These are phyloP conservation scores for Lipomyces orientalis DNA, from an alignment of 805 yeast species.

Conservation along the genomic window DNA sequence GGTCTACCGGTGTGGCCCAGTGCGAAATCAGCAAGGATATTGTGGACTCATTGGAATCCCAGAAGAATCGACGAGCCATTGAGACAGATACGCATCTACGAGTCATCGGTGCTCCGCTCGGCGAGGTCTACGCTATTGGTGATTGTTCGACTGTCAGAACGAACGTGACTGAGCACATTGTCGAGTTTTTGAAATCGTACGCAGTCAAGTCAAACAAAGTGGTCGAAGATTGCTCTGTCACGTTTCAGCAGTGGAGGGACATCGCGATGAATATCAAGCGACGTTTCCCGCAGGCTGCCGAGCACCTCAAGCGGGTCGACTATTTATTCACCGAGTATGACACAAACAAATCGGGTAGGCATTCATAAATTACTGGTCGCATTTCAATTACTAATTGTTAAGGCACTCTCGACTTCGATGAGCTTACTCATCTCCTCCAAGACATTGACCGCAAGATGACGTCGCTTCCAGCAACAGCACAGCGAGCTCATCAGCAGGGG, in stretches of 20 bases:
- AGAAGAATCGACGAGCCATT: constrained; percentile 70
- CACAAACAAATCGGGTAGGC: constrained; percentile 47
- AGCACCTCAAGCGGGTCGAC: constrained; percentile 58
- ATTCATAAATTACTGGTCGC: background rate
- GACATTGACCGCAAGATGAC: constrained; percentile 68
- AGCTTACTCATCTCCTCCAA: constrained; percentile 56
- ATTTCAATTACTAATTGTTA: background rate
- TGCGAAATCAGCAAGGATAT: constrained; percentile 65
- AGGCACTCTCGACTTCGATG: constrained; percentile 57
- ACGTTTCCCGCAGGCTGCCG: constrained; percentile 63
- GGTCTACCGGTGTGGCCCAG: constrained; percentile 80
- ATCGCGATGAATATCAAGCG: constrained; percentile 55
- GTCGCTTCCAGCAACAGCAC: constrained; percentile 75
- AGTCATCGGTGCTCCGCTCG: constrained; percentile 69
- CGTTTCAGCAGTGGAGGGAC: constrained; percentile 55
- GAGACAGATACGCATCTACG: constrained; percentile 77
- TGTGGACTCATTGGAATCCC: constrained; percentile 56
- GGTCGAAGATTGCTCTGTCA: constrained; percentile 31
- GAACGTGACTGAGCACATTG: constrained; percentile 61
- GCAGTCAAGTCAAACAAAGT: constrained; percentile 29
- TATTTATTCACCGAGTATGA: constrained; percentile 62
- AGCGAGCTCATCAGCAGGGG: constrained; percentile 75
- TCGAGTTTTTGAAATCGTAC: constrained; percentile 51
- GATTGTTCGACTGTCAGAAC: constrained; percentile 73
- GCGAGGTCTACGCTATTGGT: constrained; percentile 74